A percentile compares a stretch with the other conserved stretches of the same genome.
Conservation (phyloP, 352 stramenopile genomes). For the Peronospora farinosa region DNA sequence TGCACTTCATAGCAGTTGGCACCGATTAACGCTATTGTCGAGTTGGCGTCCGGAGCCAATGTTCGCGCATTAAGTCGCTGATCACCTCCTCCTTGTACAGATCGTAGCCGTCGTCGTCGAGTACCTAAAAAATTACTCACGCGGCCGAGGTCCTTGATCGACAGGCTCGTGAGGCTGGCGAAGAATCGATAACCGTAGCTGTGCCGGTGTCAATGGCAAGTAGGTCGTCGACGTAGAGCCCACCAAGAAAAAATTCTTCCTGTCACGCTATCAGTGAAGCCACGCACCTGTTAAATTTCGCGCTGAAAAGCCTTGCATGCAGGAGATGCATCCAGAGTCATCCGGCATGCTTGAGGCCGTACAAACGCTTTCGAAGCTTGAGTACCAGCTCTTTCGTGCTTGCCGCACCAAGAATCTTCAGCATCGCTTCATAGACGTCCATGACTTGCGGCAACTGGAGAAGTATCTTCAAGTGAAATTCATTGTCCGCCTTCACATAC, state of each 20-base stretch:
- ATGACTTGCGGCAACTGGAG: no score
- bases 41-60: neutral
- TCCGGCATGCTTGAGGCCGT: neutral
- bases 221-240: neutral
- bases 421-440: no score
- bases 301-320: neutral
- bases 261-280: neutral
- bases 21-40: no score
- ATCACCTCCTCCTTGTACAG: neutral
- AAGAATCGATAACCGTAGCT: neutral
- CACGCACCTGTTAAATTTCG: neutral
- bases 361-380: neutral
- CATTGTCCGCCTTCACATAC: no score
- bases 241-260: neutral
- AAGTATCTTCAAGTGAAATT: no score
- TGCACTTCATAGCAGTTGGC: neutral
- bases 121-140: neutral
- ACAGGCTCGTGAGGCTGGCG: no score
- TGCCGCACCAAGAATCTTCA: neutral
- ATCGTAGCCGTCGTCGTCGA: no score
- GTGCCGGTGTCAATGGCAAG: neutral
- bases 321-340: neutral
- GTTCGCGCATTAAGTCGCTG: neutral
- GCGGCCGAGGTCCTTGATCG: neutral
- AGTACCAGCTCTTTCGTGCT: neutral